A percentile compares a stretch with the other conserved stretches of the same genome.
These are phyloP conservation scores for Aphanoascus verrucosus DNA, from an alignment of 2,329 filamentous ascomycete species.

Conservation along the genomic window DNA sequence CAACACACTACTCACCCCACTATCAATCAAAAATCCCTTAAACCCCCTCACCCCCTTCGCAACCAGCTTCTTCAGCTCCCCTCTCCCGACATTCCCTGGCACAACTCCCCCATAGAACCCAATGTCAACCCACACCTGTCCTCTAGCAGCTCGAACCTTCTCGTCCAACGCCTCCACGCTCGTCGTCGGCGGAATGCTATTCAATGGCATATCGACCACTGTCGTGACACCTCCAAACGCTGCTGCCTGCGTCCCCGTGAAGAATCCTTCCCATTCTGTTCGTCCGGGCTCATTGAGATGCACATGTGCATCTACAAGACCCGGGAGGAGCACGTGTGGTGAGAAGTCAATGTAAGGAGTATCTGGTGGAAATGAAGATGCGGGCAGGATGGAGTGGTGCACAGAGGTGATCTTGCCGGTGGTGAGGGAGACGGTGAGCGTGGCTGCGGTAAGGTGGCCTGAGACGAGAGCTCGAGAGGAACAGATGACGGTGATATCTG, in stretches of 20 bases:
- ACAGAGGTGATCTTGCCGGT: conserved; percentile 80
- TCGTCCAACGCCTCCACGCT: conserved; percentile 70
- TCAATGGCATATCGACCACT: conserved; percentile 94
- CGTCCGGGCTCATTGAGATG: conserved; percentile 94
- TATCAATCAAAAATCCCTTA: conserved; percentile 96
- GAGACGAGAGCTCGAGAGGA: conserved; percentile 76
- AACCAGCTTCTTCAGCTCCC: conserved; percentile 68
- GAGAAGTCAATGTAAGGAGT: conserved; percentile 74
- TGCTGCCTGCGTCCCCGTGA: conserved; percentile 83
- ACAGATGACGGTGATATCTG: conserved; percentile 61
- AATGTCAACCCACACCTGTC: conserved; percentile 97
- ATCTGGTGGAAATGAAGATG: conserved; percentile 59
- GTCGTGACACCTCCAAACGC: conserved; percentile 95
- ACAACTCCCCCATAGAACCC: conserved; percentile 94
- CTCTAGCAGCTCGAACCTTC: conserved; percentile 72
- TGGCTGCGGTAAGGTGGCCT: conserved; percentile 66
- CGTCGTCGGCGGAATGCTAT: conserved; percentile 92
- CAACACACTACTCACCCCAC: conserved; percentile 55
- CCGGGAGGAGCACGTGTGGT: conserved; percentile 73
- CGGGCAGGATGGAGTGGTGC: conserved; percentile 61
- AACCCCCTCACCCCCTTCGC: conserved; percentile 83
- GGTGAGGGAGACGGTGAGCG: conserved; percentile 62
- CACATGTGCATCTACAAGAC: conserved; percentile 91
- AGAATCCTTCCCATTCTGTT: conserved; percentile 98
- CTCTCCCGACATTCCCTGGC: conserved; percentile 62